Evolutionary conservation across 306 rosid species (phyloP), one percentile per base, ranked within the genome.

Genomic region (Vachellia pachyceras): DNA sequence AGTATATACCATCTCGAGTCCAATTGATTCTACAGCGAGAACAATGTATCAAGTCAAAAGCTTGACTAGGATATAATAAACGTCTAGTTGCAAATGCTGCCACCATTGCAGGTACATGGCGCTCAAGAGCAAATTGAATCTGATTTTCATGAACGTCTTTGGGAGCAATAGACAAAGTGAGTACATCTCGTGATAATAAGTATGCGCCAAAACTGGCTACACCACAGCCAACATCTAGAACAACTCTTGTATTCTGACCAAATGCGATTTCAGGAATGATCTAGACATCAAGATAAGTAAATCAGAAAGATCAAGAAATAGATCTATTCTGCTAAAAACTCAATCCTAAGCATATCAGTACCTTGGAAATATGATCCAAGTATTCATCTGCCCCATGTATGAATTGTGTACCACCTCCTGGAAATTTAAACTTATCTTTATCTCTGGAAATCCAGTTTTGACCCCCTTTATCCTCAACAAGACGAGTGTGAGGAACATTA

Each of bases 201-300:
- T 93, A 95, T 0, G 99, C 99, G 58, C 99, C 98, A 69, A 93
- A 95, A 85, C 99, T 95, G 74, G 99, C 99, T 39, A 95, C 99
- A 10, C 99, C 99, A 17, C 99, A 95, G 60, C 99, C 99, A 79
- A 89, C 88, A 87, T 95, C 99, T 80, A 95, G 88, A 67, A 85
- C 96, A 46, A 91, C 98, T 40, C 99, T 85, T 41, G 89, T 89
- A 76, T 87, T 90, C 71, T 14, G 84, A 78, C 99, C 99, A 87
- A 91, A 93, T n/a, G 97, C 89, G 81, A 95, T 86, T 33, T 95
- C 96, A 66, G 98, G 89, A 81, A 93, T 77, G 85, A 88, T 90
- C 99, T 95, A 77, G 77, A 84, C 39, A 72, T 3, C 55, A 73
- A 76, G 6, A 84, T 36, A 36, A 80, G 77, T 49, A 84, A 69